Conservation (phyloP, 164 flowering plant species). For the Macadamia integrifolia region DNA sequence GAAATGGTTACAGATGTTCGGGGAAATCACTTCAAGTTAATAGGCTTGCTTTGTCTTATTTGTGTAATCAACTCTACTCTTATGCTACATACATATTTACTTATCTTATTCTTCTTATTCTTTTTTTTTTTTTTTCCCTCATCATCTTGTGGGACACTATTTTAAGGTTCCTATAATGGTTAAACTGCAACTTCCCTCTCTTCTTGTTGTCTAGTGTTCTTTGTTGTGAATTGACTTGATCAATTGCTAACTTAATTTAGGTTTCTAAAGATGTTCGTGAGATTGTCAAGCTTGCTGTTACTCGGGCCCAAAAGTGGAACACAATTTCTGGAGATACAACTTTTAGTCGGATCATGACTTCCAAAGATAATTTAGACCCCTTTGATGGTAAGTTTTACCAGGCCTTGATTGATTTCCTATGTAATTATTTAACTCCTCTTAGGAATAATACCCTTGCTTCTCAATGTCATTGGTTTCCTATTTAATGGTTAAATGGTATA, state of each 20-base stretch:
- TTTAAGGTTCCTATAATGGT: background rate
- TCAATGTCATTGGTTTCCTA: too few relatives aligned
- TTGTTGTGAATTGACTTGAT: constrained; percentile 1
- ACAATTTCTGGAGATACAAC: constrained; percentile 52
- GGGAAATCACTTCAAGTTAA: too few relatives aligned
- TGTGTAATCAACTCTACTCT: background rate
- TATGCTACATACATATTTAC: background rate
- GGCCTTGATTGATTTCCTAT: too few relatives aligned
- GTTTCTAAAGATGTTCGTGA: constrained; percentile 76
- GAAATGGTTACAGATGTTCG: too few relatives aligned
- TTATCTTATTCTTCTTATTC: background rate
- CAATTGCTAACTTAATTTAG: constrained; percentile 27
- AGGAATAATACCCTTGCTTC: background rate
- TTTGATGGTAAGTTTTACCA: constrained; percentile 57
- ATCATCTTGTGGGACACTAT: too few relatives aligned
- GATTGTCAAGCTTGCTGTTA: constrained; percentile 76
- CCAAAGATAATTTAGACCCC: constrained; percentile 66
- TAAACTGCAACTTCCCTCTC: background rate
- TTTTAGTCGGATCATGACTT: constrained; percentile 58
- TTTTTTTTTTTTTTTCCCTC: too few relatives aligned
- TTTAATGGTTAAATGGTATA: too few relatives aligned
- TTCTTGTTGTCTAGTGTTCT: background rate
- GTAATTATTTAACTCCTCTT: background rate
- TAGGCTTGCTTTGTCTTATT: background rate
- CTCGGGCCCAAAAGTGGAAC: constrained; percentile 73